Conservation (phyloP, 176 grass and related monocot genomes). For the Eleusine indica region DNA sequence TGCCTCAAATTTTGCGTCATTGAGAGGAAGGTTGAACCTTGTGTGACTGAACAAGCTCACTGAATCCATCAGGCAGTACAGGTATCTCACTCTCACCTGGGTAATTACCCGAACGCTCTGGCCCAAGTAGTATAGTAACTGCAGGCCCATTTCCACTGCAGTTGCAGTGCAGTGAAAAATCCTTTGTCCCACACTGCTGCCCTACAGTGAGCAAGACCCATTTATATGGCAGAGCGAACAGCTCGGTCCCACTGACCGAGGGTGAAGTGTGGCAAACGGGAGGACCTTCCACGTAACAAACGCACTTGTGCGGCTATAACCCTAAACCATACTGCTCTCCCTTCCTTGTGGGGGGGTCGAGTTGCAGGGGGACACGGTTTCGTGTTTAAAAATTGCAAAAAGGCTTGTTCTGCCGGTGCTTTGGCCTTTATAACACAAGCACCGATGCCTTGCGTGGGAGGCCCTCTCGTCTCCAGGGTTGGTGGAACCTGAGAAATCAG, state of each 20-base stretch:
- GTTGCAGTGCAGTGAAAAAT: neutral
- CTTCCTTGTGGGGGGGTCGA: slow-evolving; percentile 1
- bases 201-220: accelerated
- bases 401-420: slow-evolving; percentile 40
- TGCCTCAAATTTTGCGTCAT: neutral
- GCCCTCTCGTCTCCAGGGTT: slow-evolving; percentile 2
- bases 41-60: neutral
- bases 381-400: neutral
- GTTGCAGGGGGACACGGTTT: neutral
- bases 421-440: slow-evolving; percentile 48
- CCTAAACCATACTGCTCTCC: slow-evolving; percentile 33
- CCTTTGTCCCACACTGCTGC: slow-evolving; percentile 30
- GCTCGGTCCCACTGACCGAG: accelerated
- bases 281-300: neutral
- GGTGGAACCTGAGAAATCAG: slow-evolving; percentile 8
- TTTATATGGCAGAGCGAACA: neutral
- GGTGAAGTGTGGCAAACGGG: slow-evolving; percentile 14
- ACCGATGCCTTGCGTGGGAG: slow-evolving; percentile 27
- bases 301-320: slow-evolving; percentile 22
- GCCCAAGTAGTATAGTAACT: neutral
- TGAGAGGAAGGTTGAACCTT: too few relatives aligned
- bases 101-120: neutral
- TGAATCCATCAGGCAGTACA: neutral
- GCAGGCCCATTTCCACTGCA: neutral
- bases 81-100: neutral